Base-by-base conservation (phyloP, 208 protist species). In the Leishmania major region DNA sequence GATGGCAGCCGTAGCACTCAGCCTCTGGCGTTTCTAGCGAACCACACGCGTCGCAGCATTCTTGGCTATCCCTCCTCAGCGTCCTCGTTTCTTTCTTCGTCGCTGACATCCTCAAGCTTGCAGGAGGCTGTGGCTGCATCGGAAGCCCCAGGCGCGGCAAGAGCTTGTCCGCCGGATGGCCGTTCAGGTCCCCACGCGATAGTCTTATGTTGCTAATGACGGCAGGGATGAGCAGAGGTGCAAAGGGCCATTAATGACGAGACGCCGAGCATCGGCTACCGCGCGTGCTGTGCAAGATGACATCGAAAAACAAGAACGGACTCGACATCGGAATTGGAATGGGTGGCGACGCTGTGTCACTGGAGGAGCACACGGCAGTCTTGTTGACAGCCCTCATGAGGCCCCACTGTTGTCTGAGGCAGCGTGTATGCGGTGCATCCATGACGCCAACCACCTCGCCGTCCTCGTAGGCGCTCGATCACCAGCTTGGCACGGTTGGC, bases 351-450 rank as follows among this genome's bases (percentile, higher is more conserved):
- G 71, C 3, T 11, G 64, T 62, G 28, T 62, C 57, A n/a, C 64
- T 60, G 3, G 35, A 74, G 8, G 83, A 86, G 78, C 51, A 76
- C 60, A 55, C 60, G 53, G 78, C n/a, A 22, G 83, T 82, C 8
- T 62, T 81, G 77, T 28, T 77, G 28, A 59, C 72, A 1, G 77
- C 74, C 5, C 78, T 86, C 51, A 79, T 86, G 77, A 86, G 79
- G 74, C 78, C 78, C 3, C 82, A 86, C 55, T 71, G 64, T 40
- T 71, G 45, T 43, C 35, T 77, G 28, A 47, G 17, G 49, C 49
- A 47, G 22, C 15, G 73, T 6, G 1, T 77, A 6, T 64, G 47
- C 53, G 45, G 73, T 62, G 28, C 73, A 60, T 62, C 73, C 31
- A 40, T 57, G n/a, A 43, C 19, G 31, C 51, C 70, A 35, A 8